Conservation (phyloP, 2,329 filamentous ascomycete genomes). For the Massarina eburnea region DNA sequence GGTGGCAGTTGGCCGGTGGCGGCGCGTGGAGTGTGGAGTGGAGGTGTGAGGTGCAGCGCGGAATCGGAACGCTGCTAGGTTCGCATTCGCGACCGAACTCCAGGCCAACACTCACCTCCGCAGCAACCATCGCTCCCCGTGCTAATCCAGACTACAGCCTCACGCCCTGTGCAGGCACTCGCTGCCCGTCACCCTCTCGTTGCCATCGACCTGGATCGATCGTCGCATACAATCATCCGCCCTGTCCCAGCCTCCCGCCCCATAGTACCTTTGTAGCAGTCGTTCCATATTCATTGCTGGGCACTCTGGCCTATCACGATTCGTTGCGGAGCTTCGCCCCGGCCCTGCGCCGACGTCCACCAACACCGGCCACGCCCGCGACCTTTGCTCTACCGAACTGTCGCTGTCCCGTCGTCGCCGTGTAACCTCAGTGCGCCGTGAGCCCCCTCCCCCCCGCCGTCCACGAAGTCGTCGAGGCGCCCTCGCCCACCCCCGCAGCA, state of each 20-base stretch:
- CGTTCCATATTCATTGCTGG: not conserved
- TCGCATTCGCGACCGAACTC: conserved; percentile 7
- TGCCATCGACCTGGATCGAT: conserved; percentile 8
- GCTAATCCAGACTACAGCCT: conserved; percentile 4
- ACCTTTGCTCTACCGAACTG: too few relatives aligned
- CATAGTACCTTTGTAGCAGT: not conserved
- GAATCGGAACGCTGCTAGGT: too few relatives aligned
- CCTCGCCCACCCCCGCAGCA: not conserved
- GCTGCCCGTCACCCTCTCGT: conserved; percentile 5
- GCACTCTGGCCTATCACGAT: not conserved
- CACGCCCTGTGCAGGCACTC: conserved; percentile 9
- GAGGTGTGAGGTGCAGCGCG: too few relatives aligned
- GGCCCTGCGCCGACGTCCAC: not conserved
- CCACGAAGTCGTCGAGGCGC: not conserved
- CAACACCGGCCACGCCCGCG: not conserved
- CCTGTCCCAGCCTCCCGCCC: too few relatives aligned
- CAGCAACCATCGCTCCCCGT: not conserved
- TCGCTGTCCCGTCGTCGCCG: not conserved
- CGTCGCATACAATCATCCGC: not conserved
- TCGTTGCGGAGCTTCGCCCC: not conserved
- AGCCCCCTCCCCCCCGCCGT: conserved; percentile 3
- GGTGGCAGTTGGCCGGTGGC: not conserved
- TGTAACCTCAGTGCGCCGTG: not conserved
- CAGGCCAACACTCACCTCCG: conserved; percentile 2
- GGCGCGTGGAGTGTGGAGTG: too few relatives aligned